Evolutionary conservation across 208 protist genomes (phyloP).

Genomic region (Naegleria gruberi): DNA sequence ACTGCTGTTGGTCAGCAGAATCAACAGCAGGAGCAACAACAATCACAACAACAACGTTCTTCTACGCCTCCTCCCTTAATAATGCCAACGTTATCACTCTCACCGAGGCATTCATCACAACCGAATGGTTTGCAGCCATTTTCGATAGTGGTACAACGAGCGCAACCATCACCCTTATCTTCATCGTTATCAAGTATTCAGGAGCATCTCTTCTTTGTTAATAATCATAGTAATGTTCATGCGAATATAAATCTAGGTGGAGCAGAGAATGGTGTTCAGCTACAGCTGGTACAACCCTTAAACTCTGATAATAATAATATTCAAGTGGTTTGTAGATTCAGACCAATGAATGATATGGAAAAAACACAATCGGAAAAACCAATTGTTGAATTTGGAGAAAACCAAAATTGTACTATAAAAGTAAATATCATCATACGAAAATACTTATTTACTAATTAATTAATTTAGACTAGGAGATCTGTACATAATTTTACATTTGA

Average conservation of each 20-base stretch:
- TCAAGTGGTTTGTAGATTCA: conserved; percentile 10
- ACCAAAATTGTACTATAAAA: background rate
- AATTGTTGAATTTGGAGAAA: background rate
- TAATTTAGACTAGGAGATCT: background rate
- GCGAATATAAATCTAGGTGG: no score
- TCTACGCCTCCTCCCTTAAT: no score
- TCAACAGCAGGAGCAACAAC: background rate
- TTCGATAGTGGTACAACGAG: background rate
- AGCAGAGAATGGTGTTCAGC: no score
- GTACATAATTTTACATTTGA: background rate
- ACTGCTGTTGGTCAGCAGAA: no score
- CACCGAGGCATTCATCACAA: no score
- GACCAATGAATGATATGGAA: background rate
- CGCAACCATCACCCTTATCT: background rate
- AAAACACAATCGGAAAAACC: background rate
- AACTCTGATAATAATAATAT: no score
- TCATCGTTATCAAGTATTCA: background rate
- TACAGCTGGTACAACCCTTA: no score
- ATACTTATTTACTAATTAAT: background rate
- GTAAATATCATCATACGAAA: background rate
- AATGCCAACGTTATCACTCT: no score
- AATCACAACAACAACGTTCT: no score
- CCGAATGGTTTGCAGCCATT: no score
- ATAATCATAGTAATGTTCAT: no score
- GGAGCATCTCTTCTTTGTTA: background rate